Percentiles rank a stretch among this genome's conserved stretches.
phyloP scores from a whole-genome alignment of 108 stramenopile species.

The Cyclotella baltica region DNA sequence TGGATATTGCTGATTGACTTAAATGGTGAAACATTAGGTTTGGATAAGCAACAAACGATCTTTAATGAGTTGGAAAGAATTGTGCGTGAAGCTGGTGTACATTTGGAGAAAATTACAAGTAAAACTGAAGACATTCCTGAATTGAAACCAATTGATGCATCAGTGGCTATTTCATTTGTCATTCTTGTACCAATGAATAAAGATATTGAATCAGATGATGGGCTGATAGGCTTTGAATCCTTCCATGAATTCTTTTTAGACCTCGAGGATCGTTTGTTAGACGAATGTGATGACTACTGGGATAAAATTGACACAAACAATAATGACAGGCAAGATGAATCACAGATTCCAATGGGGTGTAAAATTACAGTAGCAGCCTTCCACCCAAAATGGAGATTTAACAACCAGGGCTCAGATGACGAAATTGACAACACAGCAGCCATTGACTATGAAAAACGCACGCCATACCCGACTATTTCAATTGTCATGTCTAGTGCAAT shows the following conservation, averaged over 20 bases:
- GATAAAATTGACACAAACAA: constrained; percentile 21
- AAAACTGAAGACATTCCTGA: background rate
- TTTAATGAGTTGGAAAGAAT: constrained; percentile 33
- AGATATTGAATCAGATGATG: background rate
- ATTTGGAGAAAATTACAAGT: constrained; percentile 25
- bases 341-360: constrained; percentile 29
- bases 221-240: constrained; percentile 47
- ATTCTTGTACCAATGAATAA: constrained; percentile 36
- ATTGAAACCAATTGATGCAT: constrained; percentile 51
- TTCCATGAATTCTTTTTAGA: constrained; percentile 75
- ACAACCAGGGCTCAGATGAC: constrained; percentile 6
- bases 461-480: constrained; percentile 73
- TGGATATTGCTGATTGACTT: constrained; percentile 47
- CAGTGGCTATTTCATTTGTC: constrained; percentile 72
- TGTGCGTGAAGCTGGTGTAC: constrained; percentile 31
- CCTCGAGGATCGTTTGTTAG: constrained; percentile 66
- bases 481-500: constrained; percentile 72
- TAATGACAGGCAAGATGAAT: background rate
- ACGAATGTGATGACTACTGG: constrained; percentile 57
- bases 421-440: constrained; percentile 19
- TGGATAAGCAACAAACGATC: background rate
- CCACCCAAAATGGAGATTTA: constrained; percentile 77
- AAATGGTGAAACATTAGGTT: background rate
- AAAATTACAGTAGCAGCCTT: constrained; percentile 77
- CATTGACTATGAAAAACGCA: constrained; percentile 69